Percentiles rank a stretch among this genome's conserved stretches.
phyloP scores from a whole-genome alignment of 2,329 filamentous ascomycete species.

The Aspergillus unguis region DNA sequence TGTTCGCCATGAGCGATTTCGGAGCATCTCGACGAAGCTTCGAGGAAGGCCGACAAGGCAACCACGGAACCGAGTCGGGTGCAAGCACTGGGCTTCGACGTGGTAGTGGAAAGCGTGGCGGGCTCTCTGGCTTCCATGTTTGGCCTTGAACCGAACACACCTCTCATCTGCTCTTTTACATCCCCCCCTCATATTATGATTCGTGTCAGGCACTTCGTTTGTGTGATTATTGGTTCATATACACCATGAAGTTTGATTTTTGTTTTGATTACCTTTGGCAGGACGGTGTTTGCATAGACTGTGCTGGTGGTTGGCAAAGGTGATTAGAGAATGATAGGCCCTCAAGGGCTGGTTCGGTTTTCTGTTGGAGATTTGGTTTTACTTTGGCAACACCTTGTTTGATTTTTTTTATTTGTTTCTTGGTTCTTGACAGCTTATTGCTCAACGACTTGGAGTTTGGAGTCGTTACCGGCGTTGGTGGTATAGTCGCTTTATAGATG shows the following conservation, averaged over 20 bases:
- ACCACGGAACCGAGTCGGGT: slow-evolving; percentile 29
- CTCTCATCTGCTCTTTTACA: not conserved
- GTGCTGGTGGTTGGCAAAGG: slow-evolving; percentile 18
- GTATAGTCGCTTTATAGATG: slow-evolving; percentile 1
- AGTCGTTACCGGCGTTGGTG: slow-evolving; percentile 1
- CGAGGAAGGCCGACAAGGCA: slow-evolving; percentile 38
- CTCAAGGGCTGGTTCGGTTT: slow-evolving; percentile 1
- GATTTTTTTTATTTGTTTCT: not conserved
- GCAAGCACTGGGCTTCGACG: slow-evolving; percentile 27
- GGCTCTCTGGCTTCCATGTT: slow-evolving; percentile 31
- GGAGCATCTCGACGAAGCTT: slow-evolving; percentile 42
- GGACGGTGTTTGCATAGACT: slow-evolving; percentile 23
- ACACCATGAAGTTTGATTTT: slow-evolving; percentile 10
- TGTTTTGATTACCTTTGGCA: slow-evolving; percentile 8
- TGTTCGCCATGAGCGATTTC: slow-evolving; percentile 49
- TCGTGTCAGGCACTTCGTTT: not conserved
- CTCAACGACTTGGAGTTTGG: not conserved
- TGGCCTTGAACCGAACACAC: slow-evolving; percentile 27
- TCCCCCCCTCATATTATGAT: not conserved
- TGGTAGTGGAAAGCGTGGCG: slow-evolving; percentile 36
- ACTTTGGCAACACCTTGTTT: not conserved
- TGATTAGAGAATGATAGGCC: slow-evolving; percentile 20
- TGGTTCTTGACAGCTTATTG: not conserved
- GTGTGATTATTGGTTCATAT: slow-evolving; percentile 5
- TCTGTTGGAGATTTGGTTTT: slow-evolving; percentile 4